phyloP scores from a whole-genome alignment of 2,329 filamentous ascomycete genomes.

The Alternaria tenuissima region DNA sequence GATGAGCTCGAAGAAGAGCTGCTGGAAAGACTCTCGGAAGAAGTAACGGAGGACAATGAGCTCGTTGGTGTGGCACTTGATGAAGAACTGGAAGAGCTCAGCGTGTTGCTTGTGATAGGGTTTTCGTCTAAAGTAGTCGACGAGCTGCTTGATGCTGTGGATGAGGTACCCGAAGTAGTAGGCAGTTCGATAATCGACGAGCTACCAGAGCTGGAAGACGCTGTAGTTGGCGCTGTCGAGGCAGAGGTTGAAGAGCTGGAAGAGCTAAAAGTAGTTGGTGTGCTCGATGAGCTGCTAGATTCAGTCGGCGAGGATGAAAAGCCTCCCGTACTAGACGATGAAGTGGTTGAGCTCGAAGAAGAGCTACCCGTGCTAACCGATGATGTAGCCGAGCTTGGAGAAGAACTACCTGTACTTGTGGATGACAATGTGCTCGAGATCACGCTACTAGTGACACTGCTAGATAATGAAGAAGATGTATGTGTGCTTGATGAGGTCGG shows the following conservation, averaged over 20 bases:
- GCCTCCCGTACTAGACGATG: neutral
- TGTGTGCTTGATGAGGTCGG: neutral
- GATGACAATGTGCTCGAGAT: neutral
- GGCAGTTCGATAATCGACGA: neutral
- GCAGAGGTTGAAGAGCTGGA: neutral
- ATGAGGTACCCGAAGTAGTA: neutral
- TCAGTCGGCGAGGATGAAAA: neutral
- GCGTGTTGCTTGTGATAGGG: neutral
- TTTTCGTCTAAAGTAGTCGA: neutral
- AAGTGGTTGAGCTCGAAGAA: neutral
- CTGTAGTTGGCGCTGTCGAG: neutral
- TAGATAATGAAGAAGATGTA: neutral
- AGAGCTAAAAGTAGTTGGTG: neutral
- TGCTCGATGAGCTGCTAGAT: conserved; percentile 1
- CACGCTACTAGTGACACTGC: conserved; percentile 5
- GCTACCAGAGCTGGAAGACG: conserved; percentile 1
- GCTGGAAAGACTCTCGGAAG: neutral
- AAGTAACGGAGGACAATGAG: neutral
- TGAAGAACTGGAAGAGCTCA: neutral
- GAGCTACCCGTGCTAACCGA: conserved; percentile 4
- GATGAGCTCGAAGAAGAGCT: neutral
- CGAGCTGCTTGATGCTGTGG: no score
- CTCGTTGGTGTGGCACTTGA: neutral
- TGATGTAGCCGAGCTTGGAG: neutral
- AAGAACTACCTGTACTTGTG: conserved; percentile 1